Conservation (phyloP, 2,329 filamentous ascomycete species). For the Fonsecaea monophora region DNA sequence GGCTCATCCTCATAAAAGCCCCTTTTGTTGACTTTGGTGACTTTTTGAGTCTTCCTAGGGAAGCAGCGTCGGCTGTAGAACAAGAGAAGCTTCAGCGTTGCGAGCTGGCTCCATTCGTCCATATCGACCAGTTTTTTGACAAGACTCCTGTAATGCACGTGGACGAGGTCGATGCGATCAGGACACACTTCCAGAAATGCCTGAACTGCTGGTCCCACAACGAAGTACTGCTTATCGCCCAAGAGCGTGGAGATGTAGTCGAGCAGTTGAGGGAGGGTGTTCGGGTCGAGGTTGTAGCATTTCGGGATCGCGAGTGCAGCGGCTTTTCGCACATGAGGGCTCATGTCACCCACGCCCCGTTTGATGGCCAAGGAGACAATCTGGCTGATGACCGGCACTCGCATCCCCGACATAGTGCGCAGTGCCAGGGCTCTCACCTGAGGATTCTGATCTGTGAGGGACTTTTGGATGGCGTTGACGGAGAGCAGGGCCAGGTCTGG, state of each 20-base stretch:
- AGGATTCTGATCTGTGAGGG: slow-evolving; percentile 88
- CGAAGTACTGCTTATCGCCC: slow-evolving; percentile 92
- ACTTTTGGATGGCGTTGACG: slow-evolving; percentile 99
- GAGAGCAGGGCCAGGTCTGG: slow-evolving; percentile 93
- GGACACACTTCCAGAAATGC: slow-evolving; percentile 91
- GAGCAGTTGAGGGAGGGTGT: slow-evolving; percentile 80
- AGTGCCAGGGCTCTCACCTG: slow-evolving; percentile 90
- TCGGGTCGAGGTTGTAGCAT: slow-evolving; percentile 89
- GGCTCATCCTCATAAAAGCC: slow-evolving; percentile 81
- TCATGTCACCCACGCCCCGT: slow-evolving; percentile 91
- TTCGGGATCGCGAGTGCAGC: slow-evolving; percentile 95
- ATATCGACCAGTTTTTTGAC: slow-evolving; percentile 95
- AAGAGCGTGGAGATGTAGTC: slow-evolving; percentile 81
- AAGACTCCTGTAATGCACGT: slow-evolving; percentile 84
- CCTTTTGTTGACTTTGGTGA: slow-evolving; percentile 64
- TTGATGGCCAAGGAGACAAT: slow-evolving; percentile 97
- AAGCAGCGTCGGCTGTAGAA: slow-evolving; percentile 88
- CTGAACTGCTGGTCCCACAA: slow-evolving; percentile 89
- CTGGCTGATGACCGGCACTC: slow-evolving; percentile 96
- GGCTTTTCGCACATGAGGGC: slow-evolving; percentile 87
- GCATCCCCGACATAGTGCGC: slow-evolving; percentile 95
- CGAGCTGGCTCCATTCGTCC: slow-evolving; percentile 97
- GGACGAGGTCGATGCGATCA: slow-evolving; percentile 83
- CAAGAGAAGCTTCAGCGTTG: slow-evolving; percentile 80
- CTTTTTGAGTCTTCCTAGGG: slow-evolving; percentile 68